Evolutionary conservation across 345 rosid species (phyloP), one percentile per base, ranked within the genome.

Genomic region (Geranium rotundifolium): DNA sequence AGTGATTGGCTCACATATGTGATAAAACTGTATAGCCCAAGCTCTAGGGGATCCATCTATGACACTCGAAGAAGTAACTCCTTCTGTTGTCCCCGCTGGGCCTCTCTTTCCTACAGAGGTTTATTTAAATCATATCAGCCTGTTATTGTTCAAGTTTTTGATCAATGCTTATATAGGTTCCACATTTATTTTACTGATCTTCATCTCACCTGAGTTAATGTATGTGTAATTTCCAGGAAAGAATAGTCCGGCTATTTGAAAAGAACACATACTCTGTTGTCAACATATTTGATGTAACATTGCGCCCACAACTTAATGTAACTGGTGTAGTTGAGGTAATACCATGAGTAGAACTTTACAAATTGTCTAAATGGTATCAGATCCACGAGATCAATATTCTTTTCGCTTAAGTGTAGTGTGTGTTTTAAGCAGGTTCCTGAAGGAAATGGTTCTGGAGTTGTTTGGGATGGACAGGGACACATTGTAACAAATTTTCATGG

Each of bases 371-470:
- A 19, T 19, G 23, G 6, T 30, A 20, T 57, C 34, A 41, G 27
- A 16, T 59, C 18, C 31, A n/a, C 58, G 19, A 29, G 61, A 57
- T 57, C 27, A 29, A 23, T 58, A 56, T 31, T 31, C 37, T 31
- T 31, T 31, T 31, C 37, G 37, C 37, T 31, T 7, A 31, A 31
- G 7, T 2, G 37, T 19, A 46, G 13, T 19, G 10, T 54, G 30
- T 27, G 17, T 65, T n/a, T 68, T 72, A 7, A 37, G 37, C 79
- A 92, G 98, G 76, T 92, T 76, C 98, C 95, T 1, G 98, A 92
- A 83, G 98, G 98, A 76, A 92, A 92, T 73, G 98, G 98, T 56
- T 92, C 96, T n/a, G 98, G 98, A 31, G 96, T 89, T 17, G 95
- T 92, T 56, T 92, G 98, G 98, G 86, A 87, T 76, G 82, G 61